Conservation (phyloP, 2,329 filamentous ascomycete genomes). For the Hymenoscyphus fructigenus region DNA sequence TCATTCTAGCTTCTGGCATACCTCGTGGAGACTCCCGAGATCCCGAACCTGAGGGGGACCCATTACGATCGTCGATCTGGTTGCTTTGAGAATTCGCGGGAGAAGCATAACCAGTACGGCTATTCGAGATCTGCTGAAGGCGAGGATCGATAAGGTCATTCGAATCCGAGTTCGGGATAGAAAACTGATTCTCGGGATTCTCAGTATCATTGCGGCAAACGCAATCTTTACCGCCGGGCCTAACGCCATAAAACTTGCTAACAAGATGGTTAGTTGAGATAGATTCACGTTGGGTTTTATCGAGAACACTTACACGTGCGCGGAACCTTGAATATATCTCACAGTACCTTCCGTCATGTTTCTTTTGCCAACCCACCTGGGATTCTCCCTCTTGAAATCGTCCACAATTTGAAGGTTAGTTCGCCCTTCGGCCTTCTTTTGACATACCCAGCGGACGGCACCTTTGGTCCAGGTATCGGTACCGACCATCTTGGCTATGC, state of each 20-base stretch:
- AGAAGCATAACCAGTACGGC: background rate
- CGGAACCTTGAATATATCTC: background rate
- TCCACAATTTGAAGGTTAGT: background rate
- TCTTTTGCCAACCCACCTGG: background rate
- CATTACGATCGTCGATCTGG: background rate
- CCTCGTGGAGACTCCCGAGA: background rate
- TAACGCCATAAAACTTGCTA: background rate
- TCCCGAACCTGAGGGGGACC: background rate
- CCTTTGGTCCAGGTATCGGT: background rate
- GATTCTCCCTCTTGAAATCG: background rate
- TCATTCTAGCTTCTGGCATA: constrained; percentile 1
- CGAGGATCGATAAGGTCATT: background rate
- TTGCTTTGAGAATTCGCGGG: background rate
- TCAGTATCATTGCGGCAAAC: background rate
- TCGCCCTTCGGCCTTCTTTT: background rate
- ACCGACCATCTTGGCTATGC: background rate
- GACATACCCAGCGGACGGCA: background rate
- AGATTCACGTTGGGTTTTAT: background rate
- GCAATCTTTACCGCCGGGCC: background rate
- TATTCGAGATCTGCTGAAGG: background rate
- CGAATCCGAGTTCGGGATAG: background rate
- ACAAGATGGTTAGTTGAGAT: background rate
- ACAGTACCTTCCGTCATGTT: background rate
- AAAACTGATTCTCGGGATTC: background rate
- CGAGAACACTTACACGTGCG: background rate